phyloP scores from a whole-genome alignment of 2,329 filamentous ascomycete species.

The Coleophoma eucalyptorum region DNA sequence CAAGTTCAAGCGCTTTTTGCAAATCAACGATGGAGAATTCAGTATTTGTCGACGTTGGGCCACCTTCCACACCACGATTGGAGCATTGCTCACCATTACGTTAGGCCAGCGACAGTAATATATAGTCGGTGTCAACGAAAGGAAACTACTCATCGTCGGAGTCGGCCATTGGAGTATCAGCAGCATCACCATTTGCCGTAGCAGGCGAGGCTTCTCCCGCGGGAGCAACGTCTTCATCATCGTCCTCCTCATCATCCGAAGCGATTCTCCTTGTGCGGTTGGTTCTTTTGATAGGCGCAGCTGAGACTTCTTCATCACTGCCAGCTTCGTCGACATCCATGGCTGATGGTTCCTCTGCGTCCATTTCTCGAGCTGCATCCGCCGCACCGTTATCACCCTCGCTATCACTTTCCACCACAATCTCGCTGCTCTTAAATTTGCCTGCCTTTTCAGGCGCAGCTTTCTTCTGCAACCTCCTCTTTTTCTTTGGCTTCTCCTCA shows the following conservation, averaged over 20 bases:
- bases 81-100: no score
- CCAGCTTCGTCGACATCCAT: conserved; percentile 12
- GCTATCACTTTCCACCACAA: conserved; percentile 29
- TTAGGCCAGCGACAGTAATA: no score
- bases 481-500: conserved; percentile 31
- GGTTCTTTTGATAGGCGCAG: conserved; percentile 17
- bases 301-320: conserved; percentile 21
- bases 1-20: no score
- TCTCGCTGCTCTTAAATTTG: conserved; percentile 30
- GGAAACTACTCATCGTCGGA: conserved; percentile 17
- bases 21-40: no score
- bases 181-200: conserved; percentile 20
- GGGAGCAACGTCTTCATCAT: conserved; percentile 10
- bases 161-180: conserved; percentile 25
- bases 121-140: neutral
- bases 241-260: conserved; percentile 26
- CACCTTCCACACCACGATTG: no score
- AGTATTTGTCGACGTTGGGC: no score
- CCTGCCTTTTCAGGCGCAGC: conserved; percentile 13
- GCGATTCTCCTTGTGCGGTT: conserved; percentile 20
- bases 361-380: conserved; percentile 22
- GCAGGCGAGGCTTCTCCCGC: conserved; percentile 18
- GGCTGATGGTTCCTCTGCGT: conserved; percentile 11
- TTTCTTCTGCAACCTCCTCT: conserved; percentile 27
- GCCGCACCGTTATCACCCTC: conserved; percentile 25